phyloP scores from a whole-genome alignment of 371 early-diverging fungal genomes.

The Mortierella sp. region DNA sequence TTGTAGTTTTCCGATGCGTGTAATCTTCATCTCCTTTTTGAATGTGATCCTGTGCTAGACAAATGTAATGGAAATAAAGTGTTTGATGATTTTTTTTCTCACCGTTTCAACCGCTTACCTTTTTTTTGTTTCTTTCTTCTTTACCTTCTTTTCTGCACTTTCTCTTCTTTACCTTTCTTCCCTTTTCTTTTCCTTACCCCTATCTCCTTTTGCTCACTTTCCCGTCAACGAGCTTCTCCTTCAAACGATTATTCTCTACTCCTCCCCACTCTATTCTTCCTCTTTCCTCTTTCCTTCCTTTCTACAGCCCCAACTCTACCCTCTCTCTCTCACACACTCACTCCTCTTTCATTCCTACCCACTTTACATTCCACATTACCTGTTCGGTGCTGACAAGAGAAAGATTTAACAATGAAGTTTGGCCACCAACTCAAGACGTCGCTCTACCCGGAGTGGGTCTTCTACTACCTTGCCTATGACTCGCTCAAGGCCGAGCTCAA shows the following conservation, averaged over 20 bases:
- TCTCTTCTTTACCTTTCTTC: background rate
- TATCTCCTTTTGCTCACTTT: background rate
- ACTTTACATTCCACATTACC: background rate
- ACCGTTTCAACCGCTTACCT: background rate
- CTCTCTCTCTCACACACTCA: background rate
- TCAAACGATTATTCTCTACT: background rate
- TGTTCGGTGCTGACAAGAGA: background rate
- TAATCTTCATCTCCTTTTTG: background rate
- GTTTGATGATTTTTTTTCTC: background rate
- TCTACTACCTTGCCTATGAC: constrained; percentile 94
- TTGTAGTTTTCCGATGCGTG: background rate
- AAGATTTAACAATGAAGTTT: constrained; percentile 94
- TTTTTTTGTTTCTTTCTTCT: background rate
- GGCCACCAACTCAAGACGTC: constrained; percentile 88
- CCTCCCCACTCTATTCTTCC: constrained; percentile 1
- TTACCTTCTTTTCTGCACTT: background rate
- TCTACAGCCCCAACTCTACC: too few relatives aligned
- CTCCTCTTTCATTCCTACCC: background rate
- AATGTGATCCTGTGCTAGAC: background rate
- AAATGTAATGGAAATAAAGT: background rate
- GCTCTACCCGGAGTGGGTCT: constrained; percentile 90
- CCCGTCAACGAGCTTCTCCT: background rate
- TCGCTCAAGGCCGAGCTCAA: constrained; percentile 89
- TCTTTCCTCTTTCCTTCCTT: background rate
- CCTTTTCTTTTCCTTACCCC: background rate